phyloP scores from a whole-genome alignment of 805 yeast genomes.

The Candida bentonensis region DNA sequence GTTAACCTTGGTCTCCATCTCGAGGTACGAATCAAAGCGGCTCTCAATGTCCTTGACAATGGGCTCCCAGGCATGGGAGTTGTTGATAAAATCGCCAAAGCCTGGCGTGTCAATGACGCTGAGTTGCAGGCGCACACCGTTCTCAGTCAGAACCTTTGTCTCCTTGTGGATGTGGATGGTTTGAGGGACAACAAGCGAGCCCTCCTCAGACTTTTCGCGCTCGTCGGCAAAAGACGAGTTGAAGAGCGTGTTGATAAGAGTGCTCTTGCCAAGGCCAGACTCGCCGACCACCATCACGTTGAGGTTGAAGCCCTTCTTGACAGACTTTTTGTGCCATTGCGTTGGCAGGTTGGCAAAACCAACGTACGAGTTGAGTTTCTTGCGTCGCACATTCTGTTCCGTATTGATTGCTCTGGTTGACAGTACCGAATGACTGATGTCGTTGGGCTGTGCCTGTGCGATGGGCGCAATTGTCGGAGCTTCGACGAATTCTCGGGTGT shows the following conservation, averaged over 20 bases:
- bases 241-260: conserved; percentile 83
- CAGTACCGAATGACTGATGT: conserved; percentile 94
- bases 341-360: conserved; percentile 97
- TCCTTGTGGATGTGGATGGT: conserved; percentile 46
- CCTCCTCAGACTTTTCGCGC: conserved; percentile 3
- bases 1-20: conserved; percentile 72
- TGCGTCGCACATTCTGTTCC: conserved; percentile 50
- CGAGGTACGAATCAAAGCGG: conserved; percentile 80
- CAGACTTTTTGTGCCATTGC: conserved; percentile 94
- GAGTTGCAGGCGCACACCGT: conserved; percentile 75
- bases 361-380: conserved; percentile 82
- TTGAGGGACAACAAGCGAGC: conserved; percentile 17
- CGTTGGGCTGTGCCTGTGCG: conserved; percentile 38
- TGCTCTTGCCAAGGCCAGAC: conserved; percentile 84
- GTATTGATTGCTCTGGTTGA: conserved; percentile 28
- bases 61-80: conserved; percentile 73
- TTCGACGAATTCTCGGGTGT: conserved; percentile 2
- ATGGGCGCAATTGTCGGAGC: conserved; percentile 1
- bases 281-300: conserved; percentile 78
- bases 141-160: conserved; percentile 73
- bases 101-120: conserved; percentile 87
- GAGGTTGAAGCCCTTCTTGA: conserved; percentile 77
- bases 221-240: conserved; percentile 43
- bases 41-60: conserved; percentile 77
- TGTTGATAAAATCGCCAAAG: conserved; percentile 81